phyloP scores from a whole-genome alignment of 169 alveolate genomes.

The Cryptosporidium parvum region DNA sequence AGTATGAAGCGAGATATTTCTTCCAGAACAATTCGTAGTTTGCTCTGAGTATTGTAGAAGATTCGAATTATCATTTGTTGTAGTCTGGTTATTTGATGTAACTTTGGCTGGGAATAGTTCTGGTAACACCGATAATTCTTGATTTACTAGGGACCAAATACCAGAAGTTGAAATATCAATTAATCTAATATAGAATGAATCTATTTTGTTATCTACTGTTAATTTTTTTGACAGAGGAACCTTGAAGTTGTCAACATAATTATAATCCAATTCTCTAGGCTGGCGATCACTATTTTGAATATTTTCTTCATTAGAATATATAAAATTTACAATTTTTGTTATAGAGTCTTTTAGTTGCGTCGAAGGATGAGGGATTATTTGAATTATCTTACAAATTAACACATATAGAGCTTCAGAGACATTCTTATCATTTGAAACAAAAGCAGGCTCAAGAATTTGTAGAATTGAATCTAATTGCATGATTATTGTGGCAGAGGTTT shows the following conservation, averaged over 20 bases:
- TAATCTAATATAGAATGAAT: slow-evolving; percentile 45
- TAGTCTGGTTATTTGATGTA: background rate
- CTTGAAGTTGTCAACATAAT: slow-evolving; percentile 20
- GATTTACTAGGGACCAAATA: slow-evolving; percentile 37
- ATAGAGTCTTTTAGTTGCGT: slow-evolving; percentile 12
- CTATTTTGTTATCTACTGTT: slow-evolving; percentile 24
- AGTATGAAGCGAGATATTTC: slow-evolving; percentile 37
- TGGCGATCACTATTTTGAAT: background rate
- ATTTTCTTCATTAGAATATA: background rate
- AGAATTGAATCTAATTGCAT: slow-evolving; percentile 32
- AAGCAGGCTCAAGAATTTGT: slow-evolving; percentile 37
- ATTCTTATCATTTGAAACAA: slow-evolving; percentile 42
- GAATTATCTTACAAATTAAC: slow-evolving; percentile 42
- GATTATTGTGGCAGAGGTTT: background rate
- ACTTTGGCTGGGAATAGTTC: background rate
- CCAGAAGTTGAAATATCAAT: slow-evolving; percentile 50
- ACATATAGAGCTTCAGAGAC: slow-evolving; percentile 37
- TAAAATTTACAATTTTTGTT: background rate
- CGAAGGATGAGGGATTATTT: slow-evolving; percentile 54
- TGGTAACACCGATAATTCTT: slow-evolving; percentile 42
- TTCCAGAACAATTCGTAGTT: background rate
- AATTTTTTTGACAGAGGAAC: slow-evolving; percentile 23
- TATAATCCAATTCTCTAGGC: slow-evolving; percentile 16
- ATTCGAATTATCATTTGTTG: background rate
- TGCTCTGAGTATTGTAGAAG: background rate